Percentiles rank a stretch among this genome's conserved stretches.
Conservation (phyloP, 441 rosid species). For the Viola pubescens region DNA sequence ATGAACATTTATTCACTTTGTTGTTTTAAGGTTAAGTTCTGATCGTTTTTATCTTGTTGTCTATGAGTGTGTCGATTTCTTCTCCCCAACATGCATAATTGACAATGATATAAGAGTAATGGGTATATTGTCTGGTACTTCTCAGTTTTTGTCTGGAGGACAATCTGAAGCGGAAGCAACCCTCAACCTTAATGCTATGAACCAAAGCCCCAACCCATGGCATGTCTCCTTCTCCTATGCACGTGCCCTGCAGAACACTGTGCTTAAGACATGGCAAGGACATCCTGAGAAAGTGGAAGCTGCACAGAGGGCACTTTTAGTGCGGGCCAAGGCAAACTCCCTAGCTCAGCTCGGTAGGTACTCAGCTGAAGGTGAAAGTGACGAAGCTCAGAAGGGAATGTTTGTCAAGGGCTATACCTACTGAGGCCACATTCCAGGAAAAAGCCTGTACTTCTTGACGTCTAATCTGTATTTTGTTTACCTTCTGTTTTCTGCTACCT, state of each 20-base stretch:
- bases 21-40: too few species aligned
- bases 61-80: too few species aligned
- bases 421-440: conserved; percentile 25
- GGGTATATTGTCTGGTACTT: not conserved
- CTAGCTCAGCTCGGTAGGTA: conserved; percentile 93
- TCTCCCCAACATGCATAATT: not conserved
- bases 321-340: conserved; percentile 95
- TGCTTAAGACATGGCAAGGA: conserved; percentile 98
- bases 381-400: conserved; percentile 97
- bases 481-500: conserved; percentile 9
- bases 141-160: conserved; percentile 93
- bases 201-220: conserved; percentile 98
- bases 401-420: conserved; percentile 96
- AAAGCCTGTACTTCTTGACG: not conserved
- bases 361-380: conserved; percentile 78
- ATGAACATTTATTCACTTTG: too few species aligned
- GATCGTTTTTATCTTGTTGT: too few species aligned
- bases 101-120: not conserved
- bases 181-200: conserved; percentile 85
- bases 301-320: conserved; percentile 79
- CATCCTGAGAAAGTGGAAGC: conserved; percentile 68
- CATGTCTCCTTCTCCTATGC: conserved; percentile 98
- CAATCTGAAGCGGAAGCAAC: conserved; percentile 96
- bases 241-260: conserved; percentile 90
- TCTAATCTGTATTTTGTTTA: conserved; percentile 16